Percentiles rank a stretch among this genome's conserved stretches.
phyloP scores from a whole-genome alignment of 2,329 filamentous ascomycete genomes.

The Venturia pyrina region DNA sequence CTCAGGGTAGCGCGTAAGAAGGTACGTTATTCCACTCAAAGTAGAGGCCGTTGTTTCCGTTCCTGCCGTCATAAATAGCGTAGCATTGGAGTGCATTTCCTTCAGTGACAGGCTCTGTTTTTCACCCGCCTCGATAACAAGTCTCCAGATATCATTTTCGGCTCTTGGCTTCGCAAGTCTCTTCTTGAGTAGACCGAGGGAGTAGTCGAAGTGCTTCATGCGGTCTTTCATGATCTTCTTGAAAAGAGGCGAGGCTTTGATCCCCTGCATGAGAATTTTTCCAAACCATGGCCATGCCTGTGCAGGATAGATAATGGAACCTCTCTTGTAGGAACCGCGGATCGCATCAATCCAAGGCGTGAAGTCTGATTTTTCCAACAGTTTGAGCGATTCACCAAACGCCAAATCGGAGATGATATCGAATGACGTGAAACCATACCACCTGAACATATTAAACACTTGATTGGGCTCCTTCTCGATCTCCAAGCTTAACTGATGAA shows the following conservation, averaged over 20 bases:
- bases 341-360: slow-evolving; percentile 26
- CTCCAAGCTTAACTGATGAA: background rate
- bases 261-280: background rate
- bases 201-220: slow-evolving; percentile 8
- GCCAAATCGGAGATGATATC: slow-evolving; percentile 22
- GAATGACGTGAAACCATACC: slow-evolving; percentile 23
- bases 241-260: background rate
- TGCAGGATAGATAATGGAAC: background rate
- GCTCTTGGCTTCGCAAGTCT: slow-evolving; percentile 18
- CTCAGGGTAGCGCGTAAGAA: slow-evolving; percentile 23
- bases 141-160: slow-evolving; percentile 31
- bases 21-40: slow-evolving; percentile 28
- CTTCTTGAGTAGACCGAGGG: slow-evolving; percentile 20
- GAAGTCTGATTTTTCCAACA: slow-evolving; percentile 20
- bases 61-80: slow-evolving; percentile 32
- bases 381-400: slow-evolving; percentile 24
- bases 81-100: slow-evolving; percentile 31
- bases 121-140: slow-evolving; percentile 26
- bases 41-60: slow-evolving; percentile 37
- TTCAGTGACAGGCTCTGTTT: slow-evolving; percentile 18
- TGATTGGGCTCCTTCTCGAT: background rate
- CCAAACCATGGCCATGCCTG: slow-evolving; percentile 6
- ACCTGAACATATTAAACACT: slow-evolving; percentile 18
- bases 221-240: background rate
- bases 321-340: background rate